These are phyloP conservation scores for Paramecium primaurelia DNA, from an alignment of 73 alveolate species.

Conservation along the genomic window DNA sequence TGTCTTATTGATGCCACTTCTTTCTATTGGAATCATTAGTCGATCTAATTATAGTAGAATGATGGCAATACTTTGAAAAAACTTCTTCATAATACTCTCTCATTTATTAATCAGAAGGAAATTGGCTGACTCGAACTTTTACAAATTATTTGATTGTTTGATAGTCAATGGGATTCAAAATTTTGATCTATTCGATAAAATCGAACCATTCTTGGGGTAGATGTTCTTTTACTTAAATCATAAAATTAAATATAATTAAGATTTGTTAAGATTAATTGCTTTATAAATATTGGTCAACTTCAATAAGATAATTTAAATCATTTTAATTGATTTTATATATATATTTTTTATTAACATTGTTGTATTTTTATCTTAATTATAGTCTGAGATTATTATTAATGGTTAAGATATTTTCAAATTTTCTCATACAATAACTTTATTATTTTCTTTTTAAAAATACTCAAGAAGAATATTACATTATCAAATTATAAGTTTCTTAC, in stretches of 20 bases:
- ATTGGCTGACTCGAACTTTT: background rate
- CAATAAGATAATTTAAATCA: background rate
- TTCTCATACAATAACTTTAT: background rate
- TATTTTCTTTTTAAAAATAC: background rate
- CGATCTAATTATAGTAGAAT: background rate
- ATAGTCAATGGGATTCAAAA: background rate
- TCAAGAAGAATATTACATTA: background rate
- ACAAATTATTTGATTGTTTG: background rate
- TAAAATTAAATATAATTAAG: conserved; percentile 2
- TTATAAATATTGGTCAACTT: background rate
- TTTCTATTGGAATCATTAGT: background rate
- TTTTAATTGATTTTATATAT: background rate
- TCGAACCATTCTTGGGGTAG: background rate
- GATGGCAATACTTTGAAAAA: background rate
- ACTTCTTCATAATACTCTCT: background rate
- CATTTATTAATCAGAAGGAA: background rate
- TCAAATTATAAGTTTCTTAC: background rate
- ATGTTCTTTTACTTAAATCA: background rate
- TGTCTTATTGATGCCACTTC: conserved; percentile 30
- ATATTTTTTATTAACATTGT: background rate
- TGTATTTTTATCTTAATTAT: background rate
- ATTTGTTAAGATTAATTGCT: background rate
- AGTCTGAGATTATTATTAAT: background rate
- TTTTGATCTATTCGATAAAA: background rate
- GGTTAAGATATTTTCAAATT: background rate